These are phyloP conservation scores for Cladosporium sp. DNA, from an alignment of 2,329 filamentous ascomycete genomes.

Conservation along the genomic window DNA sequence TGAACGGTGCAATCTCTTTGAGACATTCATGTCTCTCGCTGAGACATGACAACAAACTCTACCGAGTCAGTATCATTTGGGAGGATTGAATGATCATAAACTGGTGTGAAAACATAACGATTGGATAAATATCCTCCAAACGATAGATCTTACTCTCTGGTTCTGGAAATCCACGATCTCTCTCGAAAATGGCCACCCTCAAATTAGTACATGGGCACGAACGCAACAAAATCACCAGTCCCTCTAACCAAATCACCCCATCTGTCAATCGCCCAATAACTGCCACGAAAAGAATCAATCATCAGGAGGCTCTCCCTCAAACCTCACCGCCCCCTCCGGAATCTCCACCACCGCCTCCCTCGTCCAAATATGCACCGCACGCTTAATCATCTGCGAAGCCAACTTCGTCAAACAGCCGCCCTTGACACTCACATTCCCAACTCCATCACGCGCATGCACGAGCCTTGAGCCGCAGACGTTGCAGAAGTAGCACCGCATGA, in stretches of 20 bases:
- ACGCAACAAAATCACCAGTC: too few relatives aligned
- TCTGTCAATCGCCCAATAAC: too few relatives aligned
- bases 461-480: slow-evolving; percentile 9
- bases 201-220: too few relatives aligned
- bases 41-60: slow-evolving; percentile 4
- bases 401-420: slow-evolving; percentile 2
- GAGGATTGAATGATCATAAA: too few relatives aligned
- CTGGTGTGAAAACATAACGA: too few relatives aligned
- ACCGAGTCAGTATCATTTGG: background rate
- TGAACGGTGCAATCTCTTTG: background rate
- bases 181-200: too few relatives aligned
- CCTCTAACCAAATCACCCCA: too few relatives aligned
- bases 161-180: too few relatives aligned
- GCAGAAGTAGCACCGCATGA: slow-evolving; percentile 12
- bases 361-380: slow-evolving; percentile 12
- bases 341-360: slow-evolving; percentile 11
- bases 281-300: slow-evolving; percentile 1
- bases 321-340: background rate
- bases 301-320: slow-evolving; percentile 11
- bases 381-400: slow-evolving; percentile 9
- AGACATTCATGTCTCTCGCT: slow-evolving; percentile 10
- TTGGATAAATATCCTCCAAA: too few relatives aligned
- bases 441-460: slow-evolving; percentile 8
- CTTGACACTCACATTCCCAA: slow-evolving; percentile 8
- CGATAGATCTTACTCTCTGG: too few relatives aligned